Conservation (phyloP, 1,284 basidiomycete species). For the Cerioporus squamosus region DNA sequence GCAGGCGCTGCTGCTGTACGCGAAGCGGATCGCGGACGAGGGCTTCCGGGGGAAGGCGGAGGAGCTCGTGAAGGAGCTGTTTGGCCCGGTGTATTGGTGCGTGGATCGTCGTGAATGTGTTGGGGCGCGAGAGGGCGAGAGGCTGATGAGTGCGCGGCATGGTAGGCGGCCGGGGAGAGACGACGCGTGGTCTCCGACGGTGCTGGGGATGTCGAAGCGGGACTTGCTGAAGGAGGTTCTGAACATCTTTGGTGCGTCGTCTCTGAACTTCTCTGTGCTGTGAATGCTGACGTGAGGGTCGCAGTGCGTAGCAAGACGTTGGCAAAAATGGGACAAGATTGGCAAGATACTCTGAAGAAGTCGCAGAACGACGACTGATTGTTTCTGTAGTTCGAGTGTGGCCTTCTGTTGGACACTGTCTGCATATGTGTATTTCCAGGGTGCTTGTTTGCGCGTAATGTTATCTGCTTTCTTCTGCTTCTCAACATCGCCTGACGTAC, state of each 20-base stretch:
- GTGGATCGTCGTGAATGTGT: constrained; percentile 29
- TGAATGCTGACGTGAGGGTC: background rate
- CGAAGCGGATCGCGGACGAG: constrained; percentile 84
- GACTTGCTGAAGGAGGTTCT: constrained; percentile 82
- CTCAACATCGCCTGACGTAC: no score
- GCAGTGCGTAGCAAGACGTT: constrained; percentile 75
- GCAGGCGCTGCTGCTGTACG: constrained; percentile 74
- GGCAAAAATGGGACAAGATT: constrained; percentile 73
- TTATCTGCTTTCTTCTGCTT: background rate
- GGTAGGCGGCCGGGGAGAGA: constrained; percentile 68
- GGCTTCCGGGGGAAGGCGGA: constrained; percentile 85
- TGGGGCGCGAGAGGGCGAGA: background rate
- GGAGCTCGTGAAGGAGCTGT: constrained; percentile 85
- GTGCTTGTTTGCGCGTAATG: background rate
- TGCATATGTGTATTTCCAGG: background rate
- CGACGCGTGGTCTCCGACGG: constrained; percentile 66
- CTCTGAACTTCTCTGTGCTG: background rate
- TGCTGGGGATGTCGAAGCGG: constrained; percentile 75
- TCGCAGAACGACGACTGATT: constrained; percentile 45
- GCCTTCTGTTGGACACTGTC: background rate
- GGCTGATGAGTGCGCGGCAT: background rate
- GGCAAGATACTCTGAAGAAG: constrained; percentile 77
- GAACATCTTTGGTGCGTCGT: constrained; percentile 64
- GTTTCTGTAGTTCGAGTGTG: background rate
- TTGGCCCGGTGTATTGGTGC: constrained; percentile 86